A percentile compares a stretch with the other conserved stretches of the same genome.
phyloP scores from a whole-genome alignment of 1,139 yeast species.

The Candida frijolesensis region DNA sequence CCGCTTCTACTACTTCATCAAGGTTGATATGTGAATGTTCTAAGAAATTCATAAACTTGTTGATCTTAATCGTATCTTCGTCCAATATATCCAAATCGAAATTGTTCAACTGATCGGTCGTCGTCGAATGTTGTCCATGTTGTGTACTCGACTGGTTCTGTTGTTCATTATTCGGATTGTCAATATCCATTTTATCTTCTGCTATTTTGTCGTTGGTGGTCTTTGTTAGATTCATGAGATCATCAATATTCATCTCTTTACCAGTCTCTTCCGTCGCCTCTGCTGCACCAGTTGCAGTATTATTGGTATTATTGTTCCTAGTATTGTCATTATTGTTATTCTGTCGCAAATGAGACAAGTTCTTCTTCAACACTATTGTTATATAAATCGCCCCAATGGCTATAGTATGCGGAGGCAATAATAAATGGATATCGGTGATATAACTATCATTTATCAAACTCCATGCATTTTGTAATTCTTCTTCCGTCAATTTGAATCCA shows the following conservation, averaged over 20 bases:
- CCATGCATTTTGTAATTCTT: constrained; percentile 87
- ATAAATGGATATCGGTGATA: constrained; percentile 79
- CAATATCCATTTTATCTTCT: constrained; percentile 5
- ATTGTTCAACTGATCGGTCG: constrained; percentile 8
- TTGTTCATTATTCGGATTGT: neutral
- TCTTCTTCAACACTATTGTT: constrained; percentile 60
- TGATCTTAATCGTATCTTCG: constrained; percentile 46
- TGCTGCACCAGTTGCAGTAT: neutral
- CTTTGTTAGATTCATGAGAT: constrained; percentile 34
- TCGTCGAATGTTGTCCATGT: constrained; percentile 4
- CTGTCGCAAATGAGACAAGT: constrained; percentile 23
- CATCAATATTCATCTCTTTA: constrained; percentile 39
- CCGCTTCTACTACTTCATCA: constrained; percentile 74
- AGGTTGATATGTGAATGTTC: constrained; percentile 77
- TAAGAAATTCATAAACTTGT: constrained; percentile 62
- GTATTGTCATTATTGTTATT: constrained; percentile 14
- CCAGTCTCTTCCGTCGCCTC: constrained; percentile 2
- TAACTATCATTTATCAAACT: constrained; percentile 87
- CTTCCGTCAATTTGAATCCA: constrained; percentile 52
- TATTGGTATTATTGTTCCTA: constrained; percentile 5
- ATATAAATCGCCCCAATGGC: constrained; percentile 82
- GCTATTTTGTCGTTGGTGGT: constrained; percentile 6
- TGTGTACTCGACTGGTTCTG: constrained; percentile 1
- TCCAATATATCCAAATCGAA: constrained; percentile 28
- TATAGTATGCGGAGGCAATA: constrained; percentile 89